Base-by-base conservation (phyloP, 345 rosid species). In the Pistacia atlantica region DNA sequence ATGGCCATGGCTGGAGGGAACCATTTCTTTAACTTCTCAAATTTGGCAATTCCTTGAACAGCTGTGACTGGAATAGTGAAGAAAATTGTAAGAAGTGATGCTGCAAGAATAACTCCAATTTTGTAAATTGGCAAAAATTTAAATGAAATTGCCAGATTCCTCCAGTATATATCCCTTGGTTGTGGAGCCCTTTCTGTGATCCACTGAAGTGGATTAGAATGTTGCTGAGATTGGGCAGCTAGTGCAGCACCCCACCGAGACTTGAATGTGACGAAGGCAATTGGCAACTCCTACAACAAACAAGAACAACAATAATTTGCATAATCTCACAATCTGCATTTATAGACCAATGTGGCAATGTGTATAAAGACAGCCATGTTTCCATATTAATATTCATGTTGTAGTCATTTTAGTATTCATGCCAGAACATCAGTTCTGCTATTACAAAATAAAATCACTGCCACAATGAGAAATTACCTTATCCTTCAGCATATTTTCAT, bases 51-150 rank as follows among this genome's bases (percentile, higher is more conserved):
- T 81, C 99, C 98, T 81, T 93, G 99, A 77, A 95, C 98, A 67
- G 97, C 97, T 64, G 98, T 87, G 68, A 92, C 98, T 8, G 94
- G 97, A 83, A 91, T 87, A 71, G 97, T 93, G 81, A 95, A 92
- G 90, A 95, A 95, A 71, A 92, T 67, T 22, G 96, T 91, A 52
- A 90, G 94, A 74, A 93, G 84, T 31, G 95, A 81, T 33, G 97
- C 93, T 69, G 86, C 93, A 84, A 92, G 84, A 63, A 93, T 62
- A 68, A 89, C 97, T 67, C 89, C 91, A 12, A 88, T 83, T 80
- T 89, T 92, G 87, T 84, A 68, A 73, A 93, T 83, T 7, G 88
- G 93, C 79, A 90, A 80, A 12, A 84, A 17, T 71, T 79, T 85
- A 72, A 81, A 72, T 25, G 92, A 85, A 79, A 91, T 84, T 65